Percentiles rank a stretch among this genome's conserved stretches.
Conservation (phyloP, 495 filamentous ascomycete species). For the Clavariopsis aquatica region DNA sequence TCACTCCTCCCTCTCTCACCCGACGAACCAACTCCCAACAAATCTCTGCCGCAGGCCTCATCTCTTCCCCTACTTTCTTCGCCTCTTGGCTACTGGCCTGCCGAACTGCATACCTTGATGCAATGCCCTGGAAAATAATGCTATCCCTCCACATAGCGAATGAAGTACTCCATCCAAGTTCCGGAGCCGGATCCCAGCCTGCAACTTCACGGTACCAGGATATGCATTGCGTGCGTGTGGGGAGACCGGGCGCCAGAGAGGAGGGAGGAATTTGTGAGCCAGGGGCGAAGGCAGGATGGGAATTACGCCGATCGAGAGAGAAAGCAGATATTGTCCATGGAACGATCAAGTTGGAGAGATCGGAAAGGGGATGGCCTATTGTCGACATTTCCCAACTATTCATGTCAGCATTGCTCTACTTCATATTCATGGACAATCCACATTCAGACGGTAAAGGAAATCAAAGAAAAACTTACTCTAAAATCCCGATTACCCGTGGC, state of each 20-base stretch:
- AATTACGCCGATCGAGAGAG: constrained; percentile 32
- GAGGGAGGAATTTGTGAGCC: constrained; percentile 45
- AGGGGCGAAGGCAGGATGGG: constrained; percentile 56
- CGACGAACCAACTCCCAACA: constrained; percentile 66
- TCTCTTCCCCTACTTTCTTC: constrained; percentile 61
- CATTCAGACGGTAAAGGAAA: background rate
- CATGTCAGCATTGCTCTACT: background rate
- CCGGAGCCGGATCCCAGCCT: constrained; percentile 61
- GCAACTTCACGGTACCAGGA: constrained; percentile 70
- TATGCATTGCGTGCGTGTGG: constrained; percentile 64
- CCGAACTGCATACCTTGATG: constrained; percentile 71
- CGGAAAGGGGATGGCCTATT: constrained; percentile 85
- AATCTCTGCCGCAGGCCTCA: constrained; percentile 63
- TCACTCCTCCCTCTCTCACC: constrained; percentile 40
- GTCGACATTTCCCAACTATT: constrained; percentile 90
- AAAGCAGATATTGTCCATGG: constrained; percentile 56
- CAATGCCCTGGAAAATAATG: constrained; percentile 88
- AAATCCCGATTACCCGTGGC: constrained; percentile 81
- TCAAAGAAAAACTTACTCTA: constrained; percentile 60
- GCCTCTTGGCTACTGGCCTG: constrained; percentile 88
- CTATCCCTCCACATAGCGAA: constrained; percentile 67
- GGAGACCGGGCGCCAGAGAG: constrained; percentile 57
- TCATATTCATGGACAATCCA: background rate
- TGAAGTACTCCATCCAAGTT: constrained; percentile 59
- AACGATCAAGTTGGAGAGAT: constrained; percentile 73